Evolutionary conservation across 495 filamentous ascomycete species (phyloP).

Genomic region (Talaromyces wortmannii): DNA sequence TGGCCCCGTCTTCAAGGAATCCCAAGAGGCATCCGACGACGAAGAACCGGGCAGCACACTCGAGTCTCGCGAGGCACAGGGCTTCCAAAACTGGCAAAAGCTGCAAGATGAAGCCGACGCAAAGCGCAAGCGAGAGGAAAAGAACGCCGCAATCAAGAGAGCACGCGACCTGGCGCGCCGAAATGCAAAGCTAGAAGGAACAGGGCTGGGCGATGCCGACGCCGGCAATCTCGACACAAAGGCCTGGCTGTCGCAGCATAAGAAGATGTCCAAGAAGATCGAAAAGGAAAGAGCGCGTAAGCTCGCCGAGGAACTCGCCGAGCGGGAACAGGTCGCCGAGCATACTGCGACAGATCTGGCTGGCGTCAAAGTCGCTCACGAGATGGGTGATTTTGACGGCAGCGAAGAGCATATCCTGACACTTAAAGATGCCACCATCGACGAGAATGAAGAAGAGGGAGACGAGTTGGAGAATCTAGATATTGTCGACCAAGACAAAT

Average conservation of each 20-base stretch:
- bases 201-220: slow-evolving; percentile 65
- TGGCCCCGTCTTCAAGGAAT: slow-evolving; percentile 55
- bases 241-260: slow-evolving; percentile 76
- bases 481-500: slow-evolving; percentile 68
- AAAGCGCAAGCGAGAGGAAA: slow-evolving; percentile 71
- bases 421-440: slow-evolving; percentile 81
- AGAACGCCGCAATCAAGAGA: slow-evolving; percentile 74
- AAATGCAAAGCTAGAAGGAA: slow-evolving; percentile 66
- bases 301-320: slow-evolving; percentile 67
- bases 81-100: slow-evolving; percentile 67
- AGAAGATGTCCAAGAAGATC: slow-evolving; percentile 87
- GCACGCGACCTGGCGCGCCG: slow-evolving; percentile 77
- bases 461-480: slow-evolving; percentile 88
- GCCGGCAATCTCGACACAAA: slow-evolving; percentile 66
- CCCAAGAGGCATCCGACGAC: slow-evolving; percentile 41
- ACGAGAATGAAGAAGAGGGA: slow-evolving; percentile 79
- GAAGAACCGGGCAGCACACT: slow-evolving; percentile 69
- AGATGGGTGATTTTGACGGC: slow-evolving; percentile 62
- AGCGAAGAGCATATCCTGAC: slow-evolving; percentile 81
- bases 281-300: slow-evolving; percentile 66
- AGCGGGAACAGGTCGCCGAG: slow-evolving; percentile 45
- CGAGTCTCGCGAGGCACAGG: slow-evolving; percentile 70
- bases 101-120: slow-evolving; percentile 54
- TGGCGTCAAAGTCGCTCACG: slow-evolving; percentile 88
- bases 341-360: slow-evolving; percentile 81